Conservation (phyloP, 805 yeast genomes). For the Lachancea sp. region DNA sequence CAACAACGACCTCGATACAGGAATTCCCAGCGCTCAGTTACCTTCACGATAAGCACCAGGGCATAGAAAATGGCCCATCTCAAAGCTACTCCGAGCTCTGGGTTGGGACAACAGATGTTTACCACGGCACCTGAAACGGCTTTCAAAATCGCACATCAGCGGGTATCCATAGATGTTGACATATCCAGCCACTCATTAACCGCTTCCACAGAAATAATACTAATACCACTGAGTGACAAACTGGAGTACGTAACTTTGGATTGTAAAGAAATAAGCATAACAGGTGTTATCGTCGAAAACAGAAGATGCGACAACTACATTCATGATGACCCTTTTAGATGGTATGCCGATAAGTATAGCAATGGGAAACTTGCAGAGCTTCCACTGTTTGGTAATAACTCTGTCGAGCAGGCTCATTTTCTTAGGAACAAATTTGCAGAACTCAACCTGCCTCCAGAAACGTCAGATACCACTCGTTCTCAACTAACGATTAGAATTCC, state of each 20-base stretch:
- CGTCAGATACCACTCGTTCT: constrained; percentile 22
- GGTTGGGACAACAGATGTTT: constrained; percentile 13
- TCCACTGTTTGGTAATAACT: constrained; percentile 19
- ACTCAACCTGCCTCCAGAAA: constrained; percentile 25
- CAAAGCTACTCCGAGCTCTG: constrained; percentile 25
- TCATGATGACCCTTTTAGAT: constrained; percentile 28
- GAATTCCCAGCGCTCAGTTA: too few species aligned
- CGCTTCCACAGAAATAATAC: constrained; percentile 79
- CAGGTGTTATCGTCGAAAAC: constrained; percentile 58
- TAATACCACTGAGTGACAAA: constrained; percentile 58
- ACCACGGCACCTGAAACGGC: constrained; percentile 15
- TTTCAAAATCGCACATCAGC: constrained; percentile 77
- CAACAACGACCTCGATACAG: too few species aligned
- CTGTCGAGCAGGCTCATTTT: constrained; percentile 32
- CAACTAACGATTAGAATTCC: constrained; percentile 31
- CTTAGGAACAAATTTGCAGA: constrained; percentile 28
- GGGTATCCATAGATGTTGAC: constrained; percentile 74
- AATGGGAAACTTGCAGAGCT: constrained; percentile 9
- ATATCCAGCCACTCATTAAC: constrained; percentile 48
- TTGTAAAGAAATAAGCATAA: constrained; percentile 67
- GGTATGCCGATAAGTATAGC: constrained; percentile 15
- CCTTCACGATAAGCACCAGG: too few species aligned
- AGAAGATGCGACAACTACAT: constrained; percentile 36
- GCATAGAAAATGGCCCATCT: constrained; percentile 29
- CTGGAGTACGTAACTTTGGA: constrained; percentile 64